These are phyloP conservation scores for Pichia inconspicua DNA, from an alignment of 1,139 yeast species.

Conservation along the genomic window DNA sequence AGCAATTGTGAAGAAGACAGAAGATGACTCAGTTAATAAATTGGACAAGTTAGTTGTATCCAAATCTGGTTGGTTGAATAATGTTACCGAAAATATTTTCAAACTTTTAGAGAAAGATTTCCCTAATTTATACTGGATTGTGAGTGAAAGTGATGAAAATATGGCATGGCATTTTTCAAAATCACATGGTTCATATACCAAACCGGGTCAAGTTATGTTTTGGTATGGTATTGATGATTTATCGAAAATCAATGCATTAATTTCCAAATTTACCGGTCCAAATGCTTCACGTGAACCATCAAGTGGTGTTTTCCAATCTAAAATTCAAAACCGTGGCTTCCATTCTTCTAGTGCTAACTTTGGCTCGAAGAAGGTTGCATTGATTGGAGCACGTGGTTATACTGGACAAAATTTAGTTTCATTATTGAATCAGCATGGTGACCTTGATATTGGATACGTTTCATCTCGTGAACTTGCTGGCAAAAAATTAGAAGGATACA, in stretches of 20 bases:
- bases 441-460: conserved; percentile 81
- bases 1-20: conserved; percentile 56
- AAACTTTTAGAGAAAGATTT: conserved; percentile 72
- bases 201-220: conserved; percentile 82
- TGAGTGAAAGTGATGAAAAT: conserved; percentile 84
- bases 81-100: conserved; percentile 93
- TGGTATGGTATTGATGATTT: conserved; percentile 86
- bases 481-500: conserved; percentile 77
- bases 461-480: conserved; percentile 94
- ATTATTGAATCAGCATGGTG: conserved; percentile 80
- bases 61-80: conserved; percentile 93
- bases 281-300: conserved; percentile 11
- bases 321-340: conserved; percentile 28
- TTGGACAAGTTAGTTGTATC: conserved; percentile 84
- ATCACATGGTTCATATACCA: conserved; percentile 89
- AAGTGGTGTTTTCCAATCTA: conserved; percentile 29
- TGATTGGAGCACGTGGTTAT: conserved; percentile 97
- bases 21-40: conserved; percentile 44
- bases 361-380: conserved; percentile 59
- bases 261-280: conserved; percentile 46
- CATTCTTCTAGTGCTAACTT: conserved; percentile 25
- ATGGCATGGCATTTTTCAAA: conserved; percentile 87
- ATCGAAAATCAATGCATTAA: conserved; percentile 54
- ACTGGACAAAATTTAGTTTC: conserved; percentile 91
- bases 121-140: conserved; percentile 74